Evolutionary conservation across 768 basidiomycete genomes (phyloP).

Genomic region (Dictyophora rubrovolvata): DNA sequence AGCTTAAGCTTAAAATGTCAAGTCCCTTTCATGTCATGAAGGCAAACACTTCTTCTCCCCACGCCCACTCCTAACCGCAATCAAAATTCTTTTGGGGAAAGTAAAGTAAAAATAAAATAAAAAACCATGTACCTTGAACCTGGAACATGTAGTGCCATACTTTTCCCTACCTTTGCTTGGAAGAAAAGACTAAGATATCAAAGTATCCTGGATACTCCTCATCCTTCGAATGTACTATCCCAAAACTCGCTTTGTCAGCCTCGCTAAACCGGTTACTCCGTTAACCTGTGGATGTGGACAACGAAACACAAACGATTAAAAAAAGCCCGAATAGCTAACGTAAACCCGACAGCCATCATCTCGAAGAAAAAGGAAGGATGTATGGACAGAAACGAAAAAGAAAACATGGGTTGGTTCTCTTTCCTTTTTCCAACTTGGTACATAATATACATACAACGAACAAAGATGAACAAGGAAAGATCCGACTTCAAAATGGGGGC

Average conservation of each 20-base stretch:
- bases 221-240: background rate
- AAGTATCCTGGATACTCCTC: background rate
- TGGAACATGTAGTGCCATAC: background rate
- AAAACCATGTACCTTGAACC: background rate
- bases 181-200: background rate
- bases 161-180: background rate
- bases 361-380: background rate
- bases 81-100: too few species aligned
- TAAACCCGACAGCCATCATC: background rate
- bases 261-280: background rate
- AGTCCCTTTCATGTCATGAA: background rate
- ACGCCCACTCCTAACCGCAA: too few species aligned
- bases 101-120: background rate
- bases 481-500: background rate
- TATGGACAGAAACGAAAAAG: background rate
- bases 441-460: background rate
- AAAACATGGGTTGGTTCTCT: too few species aligned
- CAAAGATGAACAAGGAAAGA: background rate
- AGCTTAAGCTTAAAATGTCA: background rate
- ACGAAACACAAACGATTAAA: background rate
- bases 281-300: background rate
- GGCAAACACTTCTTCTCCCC: too few species aligned
- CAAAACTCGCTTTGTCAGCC: too few species aligned
- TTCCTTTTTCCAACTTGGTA: too few species aligned
- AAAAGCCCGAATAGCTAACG: background rate